Percentiles rank a stretch among this genome's conserved stretches.
Conservation (phyloP, 2,329 filamentous ascomycete genomes). For the Cadophora sp. region DNA sequence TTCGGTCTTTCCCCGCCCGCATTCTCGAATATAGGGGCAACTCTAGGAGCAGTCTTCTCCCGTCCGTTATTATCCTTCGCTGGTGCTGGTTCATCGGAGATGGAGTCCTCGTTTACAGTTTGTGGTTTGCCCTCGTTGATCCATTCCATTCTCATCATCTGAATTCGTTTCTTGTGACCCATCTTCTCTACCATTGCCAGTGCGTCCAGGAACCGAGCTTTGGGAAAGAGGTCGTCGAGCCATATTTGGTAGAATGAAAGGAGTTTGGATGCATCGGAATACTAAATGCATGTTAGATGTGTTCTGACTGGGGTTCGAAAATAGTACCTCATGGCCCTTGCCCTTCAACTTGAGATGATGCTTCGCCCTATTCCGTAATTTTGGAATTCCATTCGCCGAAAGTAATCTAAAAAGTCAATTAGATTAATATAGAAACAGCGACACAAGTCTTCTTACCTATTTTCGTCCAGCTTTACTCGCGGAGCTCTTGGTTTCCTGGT, state of each 20-base stretch:
- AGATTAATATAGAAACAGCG: slow-evolving; percentile 24
- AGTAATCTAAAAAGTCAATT: slow-evolving; percentile 67
- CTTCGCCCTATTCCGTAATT: slow-evolving; percentile 74
- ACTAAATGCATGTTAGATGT: slow-evolving; percentile 56
- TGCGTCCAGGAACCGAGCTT: slow-evolving; percentile 91
- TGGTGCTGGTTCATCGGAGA: slow-evolving; percentile 40
- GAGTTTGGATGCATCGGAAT: slow-evolving; percentile 81
- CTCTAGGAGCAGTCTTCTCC: slow-evolving; percentile 41
- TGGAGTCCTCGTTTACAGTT: slow-evolving; percentile 40
- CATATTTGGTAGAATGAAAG: slow-evolving; percentile 94
- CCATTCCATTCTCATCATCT: slow-evolving; percentile 79
- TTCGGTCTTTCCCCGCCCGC: slow-evolving; percentile 38
- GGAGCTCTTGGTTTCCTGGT: slow-evolving; percentile 75
- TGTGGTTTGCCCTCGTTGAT: slow-evolving; percentile 77
- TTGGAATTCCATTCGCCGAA: slow-evolving; percentile 82
- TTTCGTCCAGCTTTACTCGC: slow-evolving; percentile 85
- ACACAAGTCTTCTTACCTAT: slow-evolving; percentile 56
- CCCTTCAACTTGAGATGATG: slow-evolving; percentile 81
- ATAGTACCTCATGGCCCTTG: slow-evolving; percentile 84
- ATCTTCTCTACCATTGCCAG: slow-evolving; percentile 90
- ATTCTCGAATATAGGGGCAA: slow-evolving; percentile 50
- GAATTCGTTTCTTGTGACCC: slow-evolving; percentile 82
- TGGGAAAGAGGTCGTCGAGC: slow-evolving; percentile 95
- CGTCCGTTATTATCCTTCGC: slow-evolving; percentile 42
- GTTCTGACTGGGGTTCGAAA: neutral